A percentile compares a stretch with the other conserved stretches of the same genome.
These are phyloP conservation scores for Neopestalotiopsis sp. DNA, from an alignment of 2,329 filamentous ascomycete genomes.

Conservation along the genomic window DNA sequence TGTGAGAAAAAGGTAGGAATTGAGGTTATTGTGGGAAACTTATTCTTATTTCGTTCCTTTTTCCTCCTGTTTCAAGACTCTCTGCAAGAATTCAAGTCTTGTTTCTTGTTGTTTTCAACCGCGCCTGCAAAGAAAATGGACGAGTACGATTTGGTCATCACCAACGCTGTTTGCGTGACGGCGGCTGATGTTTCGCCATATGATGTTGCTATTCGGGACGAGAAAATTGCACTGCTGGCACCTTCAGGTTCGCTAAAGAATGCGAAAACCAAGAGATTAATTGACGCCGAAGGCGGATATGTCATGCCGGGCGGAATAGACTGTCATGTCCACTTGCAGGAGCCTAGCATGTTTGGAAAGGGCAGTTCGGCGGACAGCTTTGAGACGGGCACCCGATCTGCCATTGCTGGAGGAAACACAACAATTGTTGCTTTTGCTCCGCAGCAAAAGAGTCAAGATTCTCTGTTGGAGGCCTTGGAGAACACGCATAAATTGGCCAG, in stretches of 20 bases:
- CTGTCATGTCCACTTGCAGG: constrained; percentile 46
- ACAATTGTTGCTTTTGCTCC: constrained; percentile 64
- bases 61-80: neutral
- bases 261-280: constrained; percentile 36
- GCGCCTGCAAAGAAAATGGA: constrained; percentile 22
- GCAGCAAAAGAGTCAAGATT: constrained; percentile 45
- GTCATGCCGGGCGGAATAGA: constrained; percentile 50
- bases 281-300: constrained; percentile 49
- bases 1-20: neutral
- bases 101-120: no score
- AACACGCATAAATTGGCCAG: constrained; percentile 50
- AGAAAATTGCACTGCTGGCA: constrained; percentile 47
- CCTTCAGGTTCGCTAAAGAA: constrained; percentile 40
- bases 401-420: constrained; percentile 64
- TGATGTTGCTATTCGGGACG: constrained; percentile 49
- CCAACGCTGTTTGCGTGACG: constrained; percentile 50
- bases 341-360: constrained; percentile 42
- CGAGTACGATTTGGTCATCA: constrained; percentile 46
- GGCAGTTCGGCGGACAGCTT: constrained; percentile 40
- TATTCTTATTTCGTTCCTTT: neutral
- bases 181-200: constrained; percentile 46
- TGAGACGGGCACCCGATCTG: constrained; percentile 54
- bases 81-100: no score
- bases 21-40: neutral
- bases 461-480: constrained; percentile 42